Base-by-base conservation (phyloP, 2,329 filamentous ascomycete genomes). In the Albifimbria verrucaria region DNA sequence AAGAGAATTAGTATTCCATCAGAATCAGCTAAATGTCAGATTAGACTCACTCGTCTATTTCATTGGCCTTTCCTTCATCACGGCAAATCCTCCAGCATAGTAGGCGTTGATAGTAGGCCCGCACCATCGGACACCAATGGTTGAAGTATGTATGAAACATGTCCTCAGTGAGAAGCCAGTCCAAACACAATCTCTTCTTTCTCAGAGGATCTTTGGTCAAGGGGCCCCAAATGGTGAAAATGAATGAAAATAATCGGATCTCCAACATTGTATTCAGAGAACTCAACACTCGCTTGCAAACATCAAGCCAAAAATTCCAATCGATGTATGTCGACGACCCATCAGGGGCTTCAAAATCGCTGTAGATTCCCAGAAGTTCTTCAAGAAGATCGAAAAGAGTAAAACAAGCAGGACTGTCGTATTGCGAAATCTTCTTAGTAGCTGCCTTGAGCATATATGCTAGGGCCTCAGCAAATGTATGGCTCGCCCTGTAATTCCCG, bases 101-200 rank as follows among this genome's bases (percentile, higher is more conserved):
- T 48, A 97, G 74, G 46, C 92, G 89, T 82, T 96, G 94, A 67
- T 88, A 97, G 69, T 96, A 97, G 15, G 91, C 88, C 55, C 92
- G 83, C 21, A 96, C 90, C 92, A 96, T 96, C 0, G 92, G 91
- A 64, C 90, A 96, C 92, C 92, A 96, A 64, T 96, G 91, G 65
- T 89, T 93, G 72, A 96, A 97, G 56, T 91, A 86, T 55, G 83
- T 84, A 64, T 89, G 85, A 67, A 96, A 96, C 2, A 88, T 81
- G 23, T 86, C 78, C 51, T 89, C 86, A 7, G 86, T 81, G 12
- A 97, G 74, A 39, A 97, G 73, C 77, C 94, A 92, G 21, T 85
- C 83, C 24, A 88, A 63, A 65, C 90, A 95, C 18, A 96, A 67
- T 15, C 79, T 74, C 52, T 81, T 77, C 69, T 93, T 95, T 48